Evolutionary conservation across 805 yeast species (phyloP).

Genomic region (Vanderwaltozyma verrucispora): DNA sequence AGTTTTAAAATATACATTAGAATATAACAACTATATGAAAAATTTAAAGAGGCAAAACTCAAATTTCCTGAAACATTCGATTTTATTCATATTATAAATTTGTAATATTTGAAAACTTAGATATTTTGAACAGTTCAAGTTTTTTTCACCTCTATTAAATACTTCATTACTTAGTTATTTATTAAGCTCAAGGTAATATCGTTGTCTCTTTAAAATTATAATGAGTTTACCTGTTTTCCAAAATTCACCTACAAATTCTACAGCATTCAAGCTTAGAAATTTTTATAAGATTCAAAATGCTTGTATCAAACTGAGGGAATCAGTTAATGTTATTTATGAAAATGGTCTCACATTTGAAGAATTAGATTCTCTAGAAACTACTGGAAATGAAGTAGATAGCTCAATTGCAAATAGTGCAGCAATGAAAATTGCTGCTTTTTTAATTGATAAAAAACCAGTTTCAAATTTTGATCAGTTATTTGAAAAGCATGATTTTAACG

Average conservation of each 20-base stretch:
- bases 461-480: constrained; percentile 2
- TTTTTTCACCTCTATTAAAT: no score
- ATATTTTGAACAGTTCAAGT: no score
- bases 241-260: background rate
- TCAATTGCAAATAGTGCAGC: constrained; percentile 12
- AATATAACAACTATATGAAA: no score
- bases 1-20: no score
- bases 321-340: constrained; percentile 8
- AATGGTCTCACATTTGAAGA: constrained; percentile 6
- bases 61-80: no score
- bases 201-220: no score
- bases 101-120: no score
- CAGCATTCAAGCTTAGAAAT: constrained; percentile 4
- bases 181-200: no score
- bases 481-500: constrained; percentile 6
- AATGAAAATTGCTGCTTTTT: constrained; percentile 3
- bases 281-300: constrained; percentile 13
- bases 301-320: constrained; percentile 8
- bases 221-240: no score
- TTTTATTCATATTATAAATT: no score
- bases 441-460: background rate
- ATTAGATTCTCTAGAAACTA: background rate
- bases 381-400: constrained; percentile 4
- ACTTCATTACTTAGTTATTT: no score
- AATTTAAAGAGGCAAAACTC: no score